Evolutionary conservation across 2,329 filamentous ascomycete genomes (phyloP).

Genomic region (Aureobasidium sp.): DNA sequence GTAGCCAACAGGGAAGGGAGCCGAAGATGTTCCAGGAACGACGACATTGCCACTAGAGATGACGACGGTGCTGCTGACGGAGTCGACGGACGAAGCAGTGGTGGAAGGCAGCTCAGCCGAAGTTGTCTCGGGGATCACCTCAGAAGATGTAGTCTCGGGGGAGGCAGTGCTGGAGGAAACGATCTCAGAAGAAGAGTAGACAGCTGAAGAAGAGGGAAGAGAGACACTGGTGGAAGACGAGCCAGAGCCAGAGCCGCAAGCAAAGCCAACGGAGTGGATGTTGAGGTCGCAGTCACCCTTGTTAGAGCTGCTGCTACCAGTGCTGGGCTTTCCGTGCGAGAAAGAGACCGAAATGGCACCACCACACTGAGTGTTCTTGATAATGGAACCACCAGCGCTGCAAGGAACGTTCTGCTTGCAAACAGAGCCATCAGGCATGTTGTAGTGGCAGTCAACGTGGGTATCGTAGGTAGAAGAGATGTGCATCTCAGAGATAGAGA

Average conservation of each 20-base stretch:
- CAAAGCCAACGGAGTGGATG: constrained; percentile 67
- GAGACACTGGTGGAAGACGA: constrained; percentile 5
- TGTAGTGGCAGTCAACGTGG: constrained; percentile 78
- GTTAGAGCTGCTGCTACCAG: constrained; percentile 22
- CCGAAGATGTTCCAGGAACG: constrained; percentile 18
- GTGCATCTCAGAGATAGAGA: constrained; percentile 71
- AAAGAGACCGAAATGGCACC: constrained; percentile 78
- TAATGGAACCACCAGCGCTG: constrained; percentile 57
- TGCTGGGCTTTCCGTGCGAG: constrained; percentile 47
- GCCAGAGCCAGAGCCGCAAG: constrained; percentile 49
- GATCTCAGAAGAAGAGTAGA: constrained; percentile 8
- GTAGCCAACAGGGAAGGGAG: constrained; percentile 1
- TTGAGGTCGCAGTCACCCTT: constrained; percentile 60
- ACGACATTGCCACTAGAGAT: constrained; percentile 17
- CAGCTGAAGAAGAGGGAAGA: neutral
- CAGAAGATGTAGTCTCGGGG: constrained; percentile 23
- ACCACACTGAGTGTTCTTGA: constrained; percentile 86
- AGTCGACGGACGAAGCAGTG: neutral
- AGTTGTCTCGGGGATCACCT: constrained; percentile 23
- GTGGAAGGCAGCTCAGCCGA: constrained; percentile 13
- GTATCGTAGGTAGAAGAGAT: constrained; percentile 68
- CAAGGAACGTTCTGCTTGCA: constrained; percentile 75
- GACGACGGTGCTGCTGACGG: neutral
- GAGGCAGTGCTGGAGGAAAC: constrained; percentile 21
- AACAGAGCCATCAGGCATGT: constrained; percentile 70